These are phyloP conservation scores for Berberis vulgaris DNA, from an alignment of 164 flowering plant species.

Conservation along the genomic window DNA sequence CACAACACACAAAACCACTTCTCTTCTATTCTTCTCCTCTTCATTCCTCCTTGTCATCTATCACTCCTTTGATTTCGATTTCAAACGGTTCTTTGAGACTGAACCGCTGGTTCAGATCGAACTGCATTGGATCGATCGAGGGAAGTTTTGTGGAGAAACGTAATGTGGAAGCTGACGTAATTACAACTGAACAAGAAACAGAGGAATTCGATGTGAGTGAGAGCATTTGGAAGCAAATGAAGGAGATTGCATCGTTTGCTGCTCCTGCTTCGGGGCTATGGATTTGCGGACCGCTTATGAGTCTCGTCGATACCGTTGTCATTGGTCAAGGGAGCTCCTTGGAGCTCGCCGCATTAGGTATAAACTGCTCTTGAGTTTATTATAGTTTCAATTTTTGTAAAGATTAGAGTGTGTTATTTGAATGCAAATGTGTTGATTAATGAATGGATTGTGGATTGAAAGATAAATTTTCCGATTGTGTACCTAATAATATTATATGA, in stretches of 20 bases:
- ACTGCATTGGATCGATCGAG: too few relatives aligned
- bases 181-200: background rate
- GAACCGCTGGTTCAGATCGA: too few relatives aligned
- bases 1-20: too few relatives aligned
- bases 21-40: too few relatives aligned
- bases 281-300: conserved; percentile 88
- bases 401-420: background rate
- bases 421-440: too few relatives aligned
- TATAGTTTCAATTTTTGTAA: background rate
- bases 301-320: conserved; percentile 89
- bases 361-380: background rate
- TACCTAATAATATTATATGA: too few relatives aligned
- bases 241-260: conserved; percentile 70
- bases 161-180: background rate
- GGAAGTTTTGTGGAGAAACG: too few relatives aligned
- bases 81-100: too few relatives aligned
- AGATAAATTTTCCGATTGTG: too few relatives aligned
- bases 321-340: conserved; percentile 87
- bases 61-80: too few relatives aligned
- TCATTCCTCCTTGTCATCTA: too few relatives aligned
- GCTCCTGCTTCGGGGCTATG: conserved; percentile 88
- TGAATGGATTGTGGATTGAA: too few relatives aligned
- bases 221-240: conserved; percentile 59
- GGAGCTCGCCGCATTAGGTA: conserved; percentile 96
- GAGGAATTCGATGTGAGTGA: conserved; percentile 31